Percentiles rank a stretch among this genome's conserved stretches.
These are phyloP conservation scores for Garcia nutans DNA, from an alignment of 345 rosid species.

Conservation along the genomic window DNA sequence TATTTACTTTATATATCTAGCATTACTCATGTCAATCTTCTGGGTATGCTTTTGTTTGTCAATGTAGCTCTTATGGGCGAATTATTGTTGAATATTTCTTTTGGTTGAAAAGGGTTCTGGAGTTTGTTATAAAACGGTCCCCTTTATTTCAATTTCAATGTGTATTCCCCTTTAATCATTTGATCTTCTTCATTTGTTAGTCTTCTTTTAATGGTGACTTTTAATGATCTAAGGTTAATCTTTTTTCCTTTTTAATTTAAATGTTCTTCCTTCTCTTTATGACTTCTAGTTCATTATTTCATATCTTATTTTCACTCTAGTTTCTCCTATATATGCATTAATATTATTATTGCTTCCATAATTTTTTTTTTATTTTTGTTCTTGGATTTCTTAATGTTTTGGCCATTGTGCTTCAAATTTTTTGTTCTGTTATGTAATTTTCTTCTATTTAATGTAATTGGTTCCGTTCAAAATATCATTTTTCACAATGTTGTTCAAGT, in stretches of 20 bases:
- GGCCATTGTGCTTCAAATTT: neutral
- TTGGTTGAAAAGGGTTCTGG: conserved; percentile 3
- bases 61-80: conserved; percentile 2
- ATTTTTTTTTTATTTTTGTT: neutral
- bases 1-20: conserved; percentile 11
- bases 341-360: no score
- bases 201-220: neutral
- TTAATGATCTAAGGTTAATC: no score
- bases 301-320: neutral
- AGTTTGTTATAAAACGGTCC: neutral
- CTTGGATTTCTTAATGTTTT: neutral
- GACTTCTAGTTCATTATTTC: no score
- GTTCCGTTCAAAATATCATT: neutral
- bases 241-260: no score
- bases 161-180: neutral
- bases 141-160: neutral
- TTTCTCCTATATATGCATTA: neutral
- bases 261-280: no score
- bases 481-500: neutral
- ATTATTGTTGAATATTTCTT: conserved; percentile 1
- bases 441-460: neutral
- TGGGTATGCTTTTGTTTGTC: neutral
- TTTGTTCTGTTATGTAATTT: neutral
- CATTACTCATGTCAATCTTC: neutral
- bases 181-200: neutral